Evolutionary conservation across 495 filamentous ascomycete species (phyloP), one percentile per base, ranked within the genome.

Genomic region (Aspergillus nanangensis): DNA sequence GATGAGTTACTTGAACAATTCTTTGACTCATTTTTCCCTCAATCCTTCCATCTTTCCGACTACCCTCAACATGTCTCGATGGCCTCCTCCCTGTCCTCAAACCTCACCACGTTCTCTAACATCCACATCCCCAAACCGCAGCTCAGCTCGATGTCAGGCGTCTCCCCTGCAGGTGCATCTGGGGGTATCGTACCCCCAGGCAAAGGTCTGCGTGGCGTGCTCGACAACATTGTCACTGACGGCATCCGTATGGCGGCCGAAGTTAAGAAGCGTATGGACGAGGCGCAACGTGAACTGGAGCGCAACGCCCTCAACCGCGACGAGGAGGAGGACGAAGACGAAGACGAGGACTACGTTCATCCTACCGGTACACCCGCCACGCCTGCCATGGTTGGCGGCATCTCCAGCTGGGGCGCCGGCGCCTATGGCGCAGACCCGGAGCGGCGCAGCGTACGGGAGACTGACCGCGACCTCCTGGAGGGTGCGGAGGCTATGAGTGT

Each of bases 201-300:
- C 7, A 88, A 89, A 45, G 89, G 93, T 9, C 75, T 98, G 8
- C 77, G 93, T 23, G 93, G 93, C 13, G 91, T 98, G 41, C 67
- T 98, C 9, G 93, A 98, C 63, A 95, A 95, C 55, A 96, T 98
- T 48, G 93, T 96, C 48, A 90, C 86, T 4, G 93, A 98, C 57
- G 93, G 93, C 21, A 95, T 96, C 80, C 81, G 90, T 27, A 91
- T 97, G 39, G 94, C 93, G 0, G 84, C 81, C 5, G 93, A 98
- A 68, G 90, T 97, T 25, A 77, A 84, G 52, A 78, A 91, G 48
- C 71, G 90, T 14, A 93, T 97, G 84, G 93, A 98, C 56, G 93
- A 96, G 56, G 90, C 88, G 27, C 89, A 94, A 62, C 70, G 70
- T 15, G 89, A 94, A 48, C 67, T 95, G 38, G 90, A 93, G 61